Evolutionary conservation across 176 grass and related monocot species (phyloP), one percentile per base, ranked within the genome.

Genomic region (Oryza officinalis): DNA sequence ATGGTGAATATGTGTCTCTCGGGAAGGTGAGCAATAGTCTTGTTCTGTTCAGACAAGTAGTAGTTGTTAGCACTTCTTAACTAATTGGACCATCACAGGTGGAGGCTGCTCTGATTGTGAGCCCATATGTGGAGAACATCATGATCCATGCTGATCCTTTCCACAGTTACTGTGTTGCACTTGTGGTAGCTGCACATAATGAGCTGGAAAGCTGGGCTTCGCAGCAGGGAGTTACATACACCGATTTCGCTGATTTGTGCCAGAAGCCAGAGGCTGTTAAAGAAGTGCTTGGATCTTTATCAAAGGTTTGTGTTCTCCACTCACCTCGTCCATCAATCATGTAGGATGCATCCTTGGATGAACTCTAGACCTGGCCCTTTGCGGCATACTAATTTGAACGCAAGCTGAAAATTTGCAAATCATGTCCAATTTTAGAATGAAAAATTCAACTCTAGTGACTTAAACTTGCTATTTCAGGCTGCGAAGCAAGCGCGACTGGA

Each of bases 1-100:
- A 94, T 85, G 96, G 96, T 33, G 96, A 99, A 99, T 99, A 99
- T 77, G 87, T 99, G 72, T 99, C 93, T 87, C 78, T 96, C 0
- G 96, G 96, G 65, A 99, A 99, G 96, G 96, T 99, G 74, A 26
- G 14, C 32, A 50, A 28, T 72, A 22, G 79, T 73, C 44, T 65
- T 83, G 25, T 37, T 89, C 72, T 79, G 54, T n/a, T 88, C 50
- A 38, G 65, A 78, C 28, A 65, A 75, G 2, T 38, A 75, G 1
- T 37, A 44, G 13, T 40, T 73, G 13, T 60, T 81, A 73, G 27
- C 63, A 65, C 63, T 49, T 76, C 27, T 75, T 81, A 78, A 92
- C 79, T 67, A 17, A 50, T 57, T 71, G 20, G 54, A 46, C 33
- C 52, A 78, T 88, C 27, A 77, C 89, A 99, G 96, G 93, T 99